Base-by-base conservation (phyloP, 306 rosid species). In the Comarum palustre region DNA sequence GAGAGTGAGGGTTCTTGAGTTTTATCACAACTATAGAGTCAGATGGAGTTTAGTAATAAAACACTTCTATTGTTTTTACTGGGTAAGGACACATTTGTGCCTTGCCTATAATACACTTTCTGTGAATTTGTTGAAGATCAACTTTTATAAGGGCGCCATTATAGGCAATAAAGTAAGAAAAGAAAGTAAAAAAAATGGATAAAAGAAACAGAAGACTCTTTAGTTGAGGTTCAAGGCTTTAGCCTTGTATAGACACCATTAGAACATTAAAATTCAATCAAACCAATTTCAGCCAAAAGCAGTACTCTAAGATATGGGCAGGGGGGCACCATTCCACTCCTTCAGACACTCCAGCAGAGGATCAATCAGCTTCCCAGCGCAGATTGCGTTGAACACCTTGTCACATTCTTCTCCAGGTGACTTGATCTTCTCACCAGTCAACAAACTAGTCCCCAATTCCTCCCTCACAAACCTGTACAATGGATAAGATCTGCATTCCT, bases 391-490 rank as follows among this genome's bases (percentile, higher is more conserved):
- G 84, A 93, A 93, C 0, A 93, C 93, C 78, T 85, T 90, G 9
- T 93, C 98, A 79, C 73, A 87, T 57, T 90, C 98, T 47, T 93
- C 98, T 31, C 97, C 98, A 2, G 98, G 98, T 4, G 98, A 90
- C 70, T 20, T 80, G 0, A 77, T 78, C 66, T 85, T 83, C 88
- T 93, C 98, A 14, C 98, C 98, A 6, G 97, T 90, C 31, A 93
- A 73, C 73, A 90, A 76, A 55, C 16, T 71, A 58, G 98, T 83
- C 9, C 90, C 96, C 50, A 90, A 27, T 27, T 61, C 85, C 73
- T 93, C 92, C 42, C 98, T 90, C 66, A 89, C 84, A 77, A 89
- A 90, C 72, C 74, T 88, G 82, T 93, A 93, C 11, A 93, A 42
- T 15, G 98, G 97, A 45, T 87, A 93, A 20, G 98, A 93, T 62